These are phyloP conservation scores for Cavenderia fasciculata DNA, from an alignment of 78 protist species.

Conservation along the genomic window DNA sequence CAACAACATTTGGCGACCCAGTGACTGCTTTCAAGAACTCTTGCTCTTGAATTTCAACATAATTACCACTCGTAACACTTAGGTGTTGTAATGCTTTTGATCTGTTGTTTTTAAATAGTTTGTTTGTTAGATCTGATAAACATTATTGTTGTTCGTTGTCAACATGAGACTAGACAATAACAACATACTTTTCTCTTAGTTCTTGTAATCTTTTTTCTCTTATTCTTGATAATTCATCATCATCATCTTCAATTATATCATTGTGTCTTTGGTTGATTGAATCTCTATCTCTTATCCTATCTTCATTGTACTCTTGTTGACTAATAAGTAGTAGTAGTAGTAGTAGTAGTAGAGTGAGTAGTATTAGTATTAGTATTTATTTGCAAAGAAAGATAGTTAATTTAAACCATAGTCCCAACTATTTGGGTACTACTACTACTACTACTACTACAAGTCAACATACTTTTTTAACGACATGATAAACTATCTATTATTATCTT, in stretches of 20 bases:
- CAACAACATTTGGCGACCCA: constrained; percentile 17
- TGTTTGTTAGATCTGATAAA: neutral
- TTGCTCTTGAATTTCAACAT: constrained; percentile 69
- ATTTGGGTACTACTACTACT: too few relatives aligned
- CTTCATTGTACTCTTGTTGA: too few relatives aligned
- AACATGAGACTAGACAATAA: neutral
- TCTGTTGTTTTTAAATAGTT: neutral
- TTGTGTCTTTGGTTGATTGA: neutral
- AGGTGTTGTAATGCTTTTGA: constrained; percentile 6
- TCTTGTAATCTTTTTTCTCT: constrained; percentile 75
- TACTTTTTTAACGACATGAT: too few relatives aligned
- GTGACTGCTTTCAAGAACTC: constrained; percentile 83
- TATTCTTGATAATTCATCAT: constrained; percentile 71
- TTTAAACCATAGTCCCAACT: too few relatives aligned
- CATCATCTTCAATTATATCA: constrained; percentile 67
- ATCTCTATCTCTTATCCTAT: too few relatives aligned
- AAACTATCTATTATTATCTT: too few relatives aligned
- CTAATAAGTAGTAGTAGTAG: too few relatives aligned
- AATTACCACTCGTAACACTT: constrained; percentile 76
- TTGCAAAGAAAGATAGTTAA: too few relatives aligned
- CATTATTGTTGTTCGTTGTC: neutral
- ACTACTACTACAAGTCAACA: too few relatives aligned
- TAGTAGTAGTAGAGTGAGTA: too few relatives aligned
- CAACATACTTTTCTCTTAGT: constrained; percentile 34
- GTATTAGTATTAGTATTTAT: too few relatives aligned